Evolutionary conservation across 164 flowering plant genomes (phyloP), one percentile per base, ranked within the genome.

Genomic region (Berberis vulgaris): DNA sequence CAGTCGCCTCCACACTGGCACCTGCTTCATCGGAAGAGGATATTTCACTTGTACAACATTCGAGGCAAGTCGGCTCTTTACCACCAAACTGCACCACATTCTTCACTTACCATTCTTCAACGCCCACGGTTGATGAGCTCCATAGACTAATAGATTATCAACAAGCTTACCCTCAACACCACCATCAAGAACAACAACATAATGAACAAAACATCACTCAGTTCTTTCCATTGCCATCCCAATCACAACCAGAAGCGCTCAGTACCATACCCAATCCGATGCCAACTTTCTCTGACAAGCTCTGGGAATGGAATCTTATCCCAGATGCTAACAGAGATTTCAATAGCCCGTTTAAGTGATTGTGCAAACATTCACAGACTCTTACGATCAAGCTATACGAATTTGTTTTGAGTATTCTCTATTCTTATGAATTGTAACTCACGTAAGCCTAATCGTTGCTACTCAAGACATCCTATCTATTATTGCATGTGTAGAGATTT

Each of bases 241-340:
- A 46, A 5, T 46, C 49, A 45, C 74, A 73, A 49, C 54, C 58
- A 0, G 71, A 73, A 41, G 38, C 71, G 0, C 66, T 75, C 62
- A 79, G 63, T 71, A 53, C 65, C 42, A 49, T 62, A 4, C 68
- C 78, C 7, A 52, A 55, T 56, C 61, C 71, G 13, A 56, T 71
- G 57, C 72, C 75, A 42, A 63, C 73, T 4, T 73, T 77, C 71
- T 70, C 82, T 0, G 85, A 84, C 58, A 76, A 83, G 49, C 66
- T 84, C 43, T 84, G 92, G 92, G 87, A 83, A 55, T 86, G 87
- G 89, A 86, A 81, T 67, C 74, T 80, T 42, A 69, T 79, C 54
- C 74, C 83, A 2, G 86, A 76, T 9, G 64, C 78, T 45, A 68
- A 60, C 65, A 74, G 75, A 69, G 86, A 82, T 58, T 69, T 62